Base-by-base conservation (phyloP, 441 rosid genomes). In the Brassica hybrid region DNA sequence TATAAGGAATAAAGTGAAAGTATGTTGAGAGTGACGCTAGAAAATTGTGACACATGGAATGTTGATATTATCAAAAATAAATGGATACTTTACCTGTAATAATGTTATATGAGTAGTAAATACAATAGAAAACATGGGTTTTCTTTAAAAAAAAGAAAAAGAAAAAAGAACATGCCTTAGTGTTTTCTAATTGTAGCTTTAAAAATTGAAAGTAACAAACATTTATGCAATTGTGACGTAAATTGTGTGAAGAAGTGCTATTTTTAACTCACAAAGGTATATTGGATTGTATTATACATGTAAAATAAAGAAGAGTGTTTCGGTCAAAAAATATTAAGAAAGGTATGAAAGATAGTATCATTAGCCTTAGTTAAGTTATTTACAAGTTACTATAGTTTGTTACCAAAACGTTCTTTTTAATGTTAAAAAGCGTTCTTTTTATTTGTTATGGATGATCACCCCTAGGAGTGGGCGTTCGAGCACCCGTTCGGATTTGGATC, bases 1-100 rank as follows among this genome's bases (percentile, higher is more conserved):
- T 38, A 41, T 43, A 25, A 12, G 0, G 66, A 38, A 56, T 16
- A 66, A 74, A 74, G 72, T 56, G n/a, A 57, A 56, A 54, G 71
- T 5, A 58, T 58, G 18, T 30, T 36, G 50, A 64, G 50, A 16
- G n/a, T 48, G 25, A 10, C 12, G 56, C 52, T 21, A 73, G 16
- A 50, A 64, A 30, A 32, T 9, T 34, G 64, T 62, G 38, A 23
- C 45, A 32, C 23, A 32, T 16, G 63, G 63, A 18, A 62, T 30
- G 67, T 27, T 4, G 2, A 62, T 48, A 73, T 72, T 30, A 50
- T 63, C 10, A 30, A 5, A 54, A 17, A 54, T 17, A 54, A 72
- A 56, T 41, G 9, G 59, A 43, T 2, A 52, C 18, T 45, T 61
- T 45, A 61, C 17, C 0, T 50, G 19, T 50, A 50, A 50, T 50